Base-by-base conservation (phyloP, 2,329 filamentous ascomycete species). In the Penicillium thymicola region DNA sequence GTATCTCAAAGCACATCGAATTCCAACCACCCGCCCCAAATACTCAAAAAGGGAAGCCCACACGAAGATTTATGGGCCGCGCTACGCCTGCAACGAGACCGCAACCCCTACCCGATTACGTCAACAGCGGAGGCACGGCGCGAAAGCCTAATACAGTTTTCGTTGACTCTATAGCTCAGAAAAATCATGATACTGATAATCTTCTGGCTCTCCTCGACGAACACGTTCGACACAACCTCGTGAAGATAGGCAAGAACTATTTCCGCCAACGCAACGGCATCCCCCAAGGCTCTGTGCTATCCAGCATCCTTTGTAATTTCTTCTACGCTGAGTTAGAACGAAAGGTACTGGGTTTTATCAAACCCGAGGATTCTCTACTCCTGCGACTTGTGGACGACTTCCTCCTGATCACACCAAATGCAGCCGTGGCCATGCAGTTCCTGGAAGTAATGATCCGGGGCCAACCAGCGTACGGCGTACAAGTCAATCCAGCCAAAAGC, bases 371-470 rank as follows among this genome's bases (percentile, higher is more conserved):
- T 34, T 87, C 83, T 47, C 74, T 97, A 3, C 78, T 99, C 8
- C 74, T 97, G 51, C 83, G 94, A 16, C 81, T 97, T 10, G 90
- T 96, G 41, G 94, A 99, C 65, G 94, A 99, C 67, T 99, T 97
- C 65, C 79, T 97, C 5, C 83, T 99, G 44, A 87, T 99, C 66
- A 96, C 89, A 0, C 85, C 86, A 0, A 81, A 90, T 47, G 78
- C 75, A 51, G 63, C 72, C 8, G 85, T 92, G 65, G 93, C 91
- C 0, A 79, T 79, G 56, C 78, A 76, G 1, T 97, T 99, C 69
- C 79, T 96, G 21, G 77, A 86, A 56, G 81, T 83, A 16, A 96
- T 99, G 92, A 88, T 96, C 65, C 73, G 75, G 1, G 93, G 92
- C 2, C 73, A 94, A 36, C 84, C 88, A 0, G 82, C 86, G 34